Conservation (phyloP, 2,329 filamentous ascomycete genomes). For the Monilinia fructigena region DNA sequence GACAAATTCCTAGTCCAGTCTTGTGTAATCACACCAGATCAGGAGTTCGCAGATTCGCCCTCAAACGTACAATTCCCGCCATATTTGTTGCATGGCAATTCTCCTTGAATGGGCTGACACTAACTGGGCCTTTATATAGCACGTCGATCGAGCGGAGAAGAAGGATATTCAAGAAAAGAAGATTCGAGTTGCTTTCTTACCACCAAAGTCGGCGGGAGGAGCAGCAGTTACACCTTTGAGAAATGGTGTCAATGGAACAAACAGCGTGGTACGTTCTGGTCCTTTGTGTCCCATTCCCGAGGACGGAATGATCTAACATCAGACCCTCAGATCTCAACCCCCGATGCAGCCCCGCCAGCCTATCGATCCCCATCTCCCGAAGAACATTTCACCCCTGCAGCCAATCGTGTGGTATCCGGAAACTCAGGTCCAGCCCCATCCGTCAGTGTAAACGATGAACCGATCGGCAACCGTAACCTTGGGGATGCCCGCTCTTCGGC, state of each 20-base stretch:
- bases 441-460: conserved; percentile 46
- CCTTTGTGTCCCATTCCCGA: conserved; percentile 2
- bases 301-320: conserved; percentile 9
- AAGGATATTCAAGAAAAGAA: conserved; percentile 84
- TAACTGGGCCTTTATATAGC: conserved; percentile 54
- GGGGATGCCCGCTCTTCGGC: conserved; percentile 68
- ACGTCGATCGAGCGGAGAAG: conserved; percentile 73
- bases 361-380: conserved; percentile 57
- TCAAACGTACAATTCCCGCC: conserved; percentile 67
- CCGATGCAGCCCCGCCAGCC: conserved; percentile 44
- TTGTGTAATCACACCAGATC: conserved; percentile 76
- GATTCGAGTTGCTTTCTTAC: conserved; percentile 85
- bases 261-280: conserved; percentile 30
- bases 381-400: conserved; percentile 38
- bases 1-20: conserved; percentile 98
- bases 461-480: conserved; percentile 39
- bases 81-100: neutral
- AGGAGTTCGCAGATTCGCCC: conserved; percentile 77
- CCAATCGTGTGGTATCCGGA: conserved; percentile 34
- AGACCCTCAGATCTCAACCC: conserved; percentile 27
- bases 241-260: conserved; percentile 35
- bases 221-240: conserved; percentile 35
- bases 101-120: neutral
- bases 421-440: conserved; percentile 39
- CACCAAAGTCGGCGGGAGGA: conserved; percentile 51